A percentile compares a stretch with the other conserved stretches of the same genome.
Evolutionary conservation across 495 filamentous ascomycete genomes (phyloP).

Genomic region (Penicillium salamii): DNA sequence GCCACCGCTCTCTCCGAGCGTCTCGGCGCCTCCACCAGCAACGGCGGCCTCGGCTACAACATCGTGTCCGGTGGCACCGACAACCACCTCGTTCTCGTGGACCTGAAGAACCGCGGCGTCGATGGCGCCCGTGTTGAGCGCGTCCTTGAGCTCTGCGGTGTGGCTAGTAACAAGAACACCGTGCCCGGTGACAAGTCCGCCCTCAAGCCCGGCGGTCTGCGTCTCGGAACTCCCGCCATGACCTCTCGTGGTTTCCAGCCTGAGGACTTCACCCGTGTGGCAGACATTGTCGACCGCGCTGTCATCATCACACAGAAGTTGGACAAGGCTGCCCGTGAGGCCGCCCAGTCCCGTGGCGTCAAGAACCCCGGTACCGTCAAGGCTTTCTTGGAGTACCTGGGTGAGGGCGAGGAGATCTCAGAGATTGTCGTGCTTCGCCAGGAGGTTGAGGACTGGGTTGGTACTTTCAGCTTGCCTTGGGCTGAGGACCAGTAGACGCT

Average conservation of each 20-base stretch:
- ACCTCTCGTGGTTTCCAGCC: conserved; percentile 88
- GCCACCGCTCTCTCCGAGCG: conserved; percentile 79
- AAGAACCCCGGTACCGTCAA: conserved; percentile 80
- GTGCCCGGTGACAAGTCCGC: conserved; percentile 94
- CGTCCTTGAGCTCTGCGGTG: conserved; percentile 88
- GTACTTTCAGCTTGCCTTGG: conserved; percentile 90
- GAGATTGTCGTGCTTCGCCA: conserved; percentile 85
- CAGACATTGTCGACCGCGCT: conserved; percentile 88
- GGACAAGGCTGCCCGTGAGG: conserved; percentile 74
- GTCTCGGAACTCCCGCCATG: conserved; percentile 96
- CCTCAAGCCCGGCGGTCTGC: conserved; percentile 84
- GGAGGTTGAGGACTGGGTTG: conserved; percentile 95
- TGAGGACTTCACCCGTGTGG: conserved; percentile 84
- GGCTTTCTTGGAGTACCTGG: conserved; percentile 79
- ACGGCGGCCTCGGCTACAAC: conserved; percentile 79
- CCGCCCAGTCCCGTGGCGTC: conserved; percentile 67
- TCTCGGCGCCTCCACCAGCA: conserved; percentile 67
- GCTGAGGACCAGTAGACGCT: conserved; percentile 43
- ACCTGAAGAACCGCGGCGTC: conserved; percentile 85
- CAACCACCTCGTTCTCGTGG: conserved; percentile 94
- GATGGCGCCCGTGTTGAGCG: conserved; percentile 95
- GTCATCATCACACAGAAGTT: conserved; percentile 80
- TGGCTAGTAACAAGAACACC: conserved; percentile 98
- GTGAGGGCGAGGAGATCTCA: conserved; percentile 74
- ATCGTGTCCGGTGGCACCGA: conserved; percentile 93